A percentile compares a stretch with the other conserved stretches of the same genome.
phyloP scores from a whole-genome alignment of 768 basidiomycete genomes.

The Auriscalpium vulgare region DNA sequence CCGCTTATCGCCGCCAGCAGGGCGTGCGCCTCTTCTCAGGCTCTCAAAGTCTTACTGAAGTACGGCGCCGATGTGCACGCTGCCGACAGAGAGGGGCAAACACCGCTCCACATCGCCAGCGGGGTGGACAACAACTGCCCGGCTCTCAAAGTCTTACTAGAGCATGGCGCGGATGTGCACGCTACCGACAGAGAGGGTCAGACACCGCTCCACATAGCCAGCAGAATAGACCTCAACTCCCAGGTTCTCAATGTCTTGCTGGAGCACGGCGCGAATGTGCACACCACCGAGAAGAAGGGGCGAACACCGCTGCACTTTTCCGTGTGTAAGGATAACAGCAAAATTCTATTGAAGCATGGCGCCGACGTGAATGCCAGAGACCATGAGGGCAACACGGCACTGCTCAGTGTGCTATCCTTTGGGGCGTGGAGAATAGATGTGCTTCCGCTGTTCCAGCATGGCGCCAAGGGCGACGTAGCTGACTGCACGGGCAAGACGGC shows the following conservation, averaged over 20 bases:
- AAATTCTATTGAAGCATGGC: background rate
- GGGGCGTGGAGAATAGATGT: background rate
- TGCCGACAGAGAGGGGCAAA: no score
- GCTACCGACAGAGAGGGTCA: no score
- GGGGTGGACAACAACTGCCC: no score
- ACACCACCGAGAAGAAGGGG: background rate
- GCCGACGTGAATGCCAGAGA: background rate
- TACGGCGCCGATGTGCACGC: background rate
- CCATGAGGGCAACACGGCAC: background rate
- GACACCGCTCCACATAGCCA: no score
- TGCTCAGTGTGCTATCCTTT: background rate
- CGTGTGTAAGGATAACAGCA: background rate
- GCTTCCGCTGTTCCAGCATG: background rate
- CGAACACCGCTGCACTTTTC: background rate
- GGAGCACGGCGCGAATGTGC: no score
- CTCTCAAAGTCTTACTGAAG: background rate
- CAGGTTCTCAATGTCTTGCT: no score
- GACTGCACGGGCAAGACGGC: background rate
- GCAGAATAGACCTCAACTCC: no score
- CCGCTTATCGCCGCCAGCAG: no score
- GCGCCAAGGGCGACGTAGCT: background rate
- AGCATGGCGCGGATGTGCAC: no score
- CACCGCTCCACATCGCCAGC: no score
- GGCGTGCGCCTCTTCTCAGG: no score
- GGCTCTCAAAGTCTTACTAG: no score